Conservation (phyloP, 805 yeast genomes). For the Zygotorulaspora florentina region DNA sequence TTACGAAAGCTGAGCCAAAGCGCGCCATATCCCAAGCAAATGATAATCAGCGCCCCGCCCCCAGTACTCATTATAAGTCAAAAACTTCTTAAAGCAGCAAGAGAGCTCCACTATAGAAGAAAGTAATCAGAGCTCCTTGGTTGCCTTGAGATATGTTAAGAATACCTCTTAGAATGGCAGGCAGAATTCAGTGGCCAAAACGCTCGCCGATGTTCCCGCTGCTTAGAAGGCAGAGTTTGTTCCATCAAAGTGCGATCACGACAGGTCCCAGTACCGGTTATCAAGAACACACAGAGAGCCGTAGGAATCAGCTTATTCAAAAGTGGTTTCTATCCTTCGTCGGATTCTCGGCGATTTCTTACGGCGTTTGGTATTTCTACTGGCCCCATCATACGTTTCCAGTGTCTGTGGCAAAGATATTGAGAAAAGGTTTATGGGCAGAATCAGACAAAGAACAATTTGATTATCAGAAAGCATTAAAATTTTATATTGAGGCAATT, state of each 20-base stretch:
- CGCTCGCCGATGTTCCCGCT: background rate
- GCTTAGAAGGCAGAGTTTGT: constrained; percentile 2
- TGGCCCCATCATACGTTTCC: constrained; percentile 74
- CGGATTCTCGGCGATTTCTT: constrained; percentile 25
- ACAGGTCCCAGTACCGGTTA: constrained; percentile 5
- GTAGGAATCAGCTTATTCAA: constrained; percentile 11
- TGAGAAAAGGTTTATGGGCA: constrained; percentile 78
- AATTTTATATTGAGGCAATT: constrained; percentile 70
- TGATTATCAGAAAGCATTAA: constrained; percentile 58
- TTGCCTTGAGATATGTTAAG: too few relatives aligned
- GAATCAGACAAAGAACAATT: constrained; percentile 64
- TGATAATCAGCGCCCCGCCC: too few relatives aligned
- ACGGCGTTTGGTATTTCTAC: constrained; percentile 39
- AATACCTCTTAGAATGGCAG: background rate
- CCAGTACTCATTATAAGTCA: too few relatives aligned
- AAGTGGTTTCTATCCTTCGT: constrained; percentile 19
- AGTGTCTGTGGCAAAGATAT: constrained; percentile 58
- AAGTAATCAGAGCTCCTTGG: too few relatives aligned
- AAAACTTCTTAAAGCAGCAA: too few relatives aligned
- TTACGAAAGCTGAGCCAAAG: too few relatives aligned
- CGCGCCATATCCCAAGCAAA: too few relatives aligned
- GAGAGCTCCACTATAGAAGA: too few relatives aligned
- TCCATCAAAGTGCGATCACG: constrained; percentile 4
- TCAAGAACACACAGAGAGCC: constrained; percentile 6
- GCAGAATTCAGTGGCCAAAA: background rate